phyloP scores from a whole-genome alignment of 2,329 filamentous ascomycete species.

The Hypomyces perniciosus region DNA sequence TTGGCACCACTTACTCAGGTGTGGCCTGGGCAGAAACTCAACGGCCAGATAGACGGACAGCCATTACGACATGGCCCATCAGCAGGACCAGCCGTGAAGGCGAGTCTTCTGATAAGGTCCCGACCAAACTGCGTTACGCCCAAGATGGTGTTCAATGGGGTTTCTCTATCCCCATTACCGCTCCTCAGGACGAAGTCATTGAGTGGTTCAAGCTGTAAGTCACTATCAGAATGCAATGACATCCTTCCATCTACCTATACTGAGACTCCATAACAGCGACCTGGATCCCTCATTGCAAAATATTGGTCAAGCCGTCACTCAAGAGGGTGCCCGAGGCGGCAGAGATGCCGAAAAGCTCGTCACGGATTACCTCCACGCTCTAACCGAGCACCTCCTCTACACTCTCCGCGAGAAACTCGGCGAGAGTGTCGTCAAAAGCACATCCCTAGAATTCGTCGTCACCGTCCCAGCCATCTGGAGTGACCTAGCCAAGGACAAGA shows the following conservation, averaged over 20 bases:
- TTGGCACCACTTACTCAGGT: constrained; percentile 49
- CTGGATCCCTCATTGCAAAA: constrained; percentile 31
- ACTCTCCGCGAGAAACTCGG: constrained; percentile 39
- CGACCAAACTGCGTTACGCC: constrained; percentile 38
- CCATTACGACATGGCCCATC: constrained; percentile 38
- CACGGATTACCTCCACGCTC: constrained; percentile 41
- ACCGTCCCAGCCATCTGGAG: constrained; percentile 54
- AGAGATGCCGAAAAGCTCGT: constrained; percentile 35
- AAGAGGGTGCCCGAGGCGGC: constrained; percentile 23
- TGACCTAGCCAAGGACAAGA: constrained; percentile 45
- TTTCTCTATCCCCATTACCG: constrained; percentile 35
- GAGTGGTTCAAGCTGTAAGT: constrained; percentile 47
- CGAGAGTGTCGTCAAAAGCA: constrained; percentile 33
- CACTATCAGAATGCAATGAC: not conserved
- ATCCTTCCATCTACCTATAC: not conserved
- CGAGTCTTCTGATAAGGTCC: constrained; percentile 40
- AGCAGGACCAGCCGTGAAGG: constrained; percentile 29
- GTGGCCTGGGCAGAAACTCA: constrained; percentile 43
- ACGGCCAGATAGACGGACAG: constrained; percentile 28
- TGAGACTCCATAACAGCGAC: constrained; percentile 20
- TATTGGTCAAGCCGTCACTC: constrained; percentile 24
- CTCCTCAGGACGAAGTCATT: constrained; percentile 32
- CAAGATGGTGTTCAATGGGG: constrained; percentile 38
- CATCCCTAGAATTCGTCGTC: constrained; percentile 43
- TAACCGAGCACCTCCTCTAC: constrained; percentile 39